Evolutionary conservation across 116 monocot species (phyloP).

Genomic region (Phalaenopsis hybrid): DNA sequence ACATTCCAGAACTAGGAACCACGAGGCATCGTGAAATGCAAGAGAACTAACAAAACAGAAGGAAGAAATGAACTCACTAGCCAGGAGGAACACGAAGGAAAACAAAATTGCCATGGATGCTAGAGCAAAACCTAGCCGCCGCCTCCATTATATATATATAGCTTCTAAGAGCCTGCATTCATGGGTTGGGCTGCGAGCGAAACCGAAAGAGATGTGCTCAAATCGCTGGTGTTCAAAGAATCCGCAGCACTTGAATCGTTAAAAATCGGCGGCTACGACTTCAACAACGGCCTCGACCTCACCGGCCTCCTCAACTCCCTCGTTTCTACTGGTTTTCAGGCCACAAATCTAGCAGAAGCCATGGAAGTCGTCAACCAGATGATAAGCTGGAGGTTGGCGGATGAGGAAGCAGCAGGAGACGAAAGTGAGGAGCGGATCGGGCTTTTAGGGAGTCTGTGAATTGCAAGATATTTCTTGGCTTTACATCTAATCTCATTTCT

Average conservation of each 20-base stretch:
- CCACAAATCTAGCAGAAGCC: constrained; percentile 85
- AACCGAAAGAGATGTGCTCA: constrained; percentile 16
- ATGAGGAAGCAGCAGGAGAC: constrained; percentile 36
- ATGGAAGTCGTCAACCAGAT: constrained; percentile 74
- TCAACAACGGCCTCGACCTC: constrained; percentile 59
- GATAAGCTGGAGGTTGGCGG: constrained; percentile 74
- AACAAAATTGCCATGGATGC: too few species aligned
- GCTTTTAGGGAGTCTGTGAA: constrained; percentile 45
- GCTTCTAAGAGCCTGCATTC: too few species aligned
- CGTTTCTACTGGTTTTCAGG: constrained; percentile 78
- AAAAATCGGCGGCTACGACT: constrained; percentile 67
- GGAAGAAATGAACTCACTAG: too few species aligned
- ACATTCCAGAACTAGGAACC: too few species aligned
- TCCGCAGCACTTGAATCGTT: constrained; percentile 54
- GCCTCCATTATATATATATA: too few species aligned
- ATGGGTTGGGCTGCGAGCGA: constrained; percentile 4
- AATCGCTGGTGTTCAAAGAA: constrained; percentile 62
- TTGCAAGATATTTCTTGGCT: constrained; percentile 90
- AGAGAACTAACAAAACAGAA: too few species aligned
- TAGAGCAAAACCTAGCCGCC: too few species aligned
- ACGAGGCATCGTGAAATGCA: too few species aligned
- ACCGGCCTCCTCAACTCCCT: constrained; percentile 47
- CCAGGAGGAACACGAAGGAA: too few species aligned
- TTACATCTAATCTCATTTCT: constrained; percentile 85
- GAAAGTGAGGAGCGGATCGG: constrained; percentile 36